Base-by-base conservation (phyloP, 768 basidiomycete genomes). In the Clitopilus hobsonii region DNA sequence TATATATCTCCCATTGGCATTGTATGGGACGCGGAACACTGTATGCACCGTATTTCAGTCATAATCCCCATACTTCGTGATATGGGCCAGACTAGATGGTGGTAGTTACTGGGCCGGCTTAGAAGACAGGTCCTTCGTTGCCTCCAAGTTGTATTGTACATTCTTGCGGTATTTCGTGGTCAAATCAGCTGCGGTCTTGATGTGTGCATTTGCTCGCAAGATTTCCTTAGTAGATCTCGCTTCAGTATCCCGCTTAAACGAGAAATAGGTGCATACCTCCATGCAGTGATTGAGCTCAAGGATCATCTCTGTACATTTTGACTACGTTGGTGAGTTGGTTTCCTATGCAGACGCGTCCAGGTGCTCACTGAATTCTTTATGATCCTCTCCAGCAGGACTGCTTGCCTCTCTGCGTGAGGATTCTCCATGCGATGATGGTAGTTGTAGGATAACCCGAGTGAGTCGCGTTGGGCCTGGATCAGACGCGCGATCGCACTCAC, bases 331-430 rank as follows among this genome's bases (percentile, higher is more conserved):
- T 24, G 26, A 55, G 38, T 25, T 49, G 29, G 22, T 20, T 14
- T 24, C 18, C 13, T 49, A 47, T 57, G 55, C 25, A 24, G 25
- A 49, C 10, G 4, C n/a, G 26, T 52, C 8, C 30, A 36, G 38
- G 36, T 7, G 75, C 86, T 59, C 58, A 94, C 94, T 5, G 89
- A 83, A 60, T 92, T 96, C 72, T 94, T 95, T 23, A 93, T 74
- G 62, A 98, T 94, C 24, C 94, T 82, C 61, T 96, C 91, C 2
- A 97, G 79, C 18, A 96, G 80, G 47, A 94, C 86, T 27, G 91
- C 92, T 67, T 98, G 94, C 38, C 90, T 80, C 70, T 95, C 93
- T 51, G 91, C 91, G 62, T 98, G 94, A 20, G 94, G 94, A 68
- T 96, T 96, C 71, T 97, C 93, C 94, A 97, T 96, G 53, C 11